These are phyloP conservation scores for Helianthus tuberosus DNA, from an alignment of 129 eudicot species.

Conservation along the genomic window DNA sequence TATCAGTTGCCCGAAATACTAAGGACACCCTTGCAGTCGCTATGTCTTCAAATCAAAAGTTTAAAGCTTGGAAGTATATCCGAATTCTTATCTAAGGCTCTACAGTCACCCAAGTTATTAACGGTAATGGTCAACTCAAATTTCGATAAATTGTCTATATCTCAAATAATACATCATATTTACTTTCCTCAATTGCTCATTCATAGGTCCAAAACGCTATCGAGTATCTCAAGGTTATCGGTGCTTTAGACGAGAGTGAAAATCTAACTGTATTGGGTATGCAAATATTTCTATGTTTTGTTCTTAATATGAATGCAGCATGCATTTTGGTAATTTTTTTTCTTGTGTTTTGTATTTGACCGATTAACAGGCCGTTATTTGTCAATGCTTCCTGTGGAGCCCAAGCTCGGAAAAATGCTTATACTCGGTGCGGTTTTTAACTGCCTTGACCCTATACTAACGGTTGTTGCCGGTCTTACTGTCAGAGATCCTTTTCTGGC, in stretches of 20 bases:
- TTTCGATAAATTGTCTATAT: conserved; percentile 2
- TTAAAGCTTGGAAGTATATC: conserved; percentile 91
- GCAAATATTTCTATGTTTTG: conserved; percentile 6
- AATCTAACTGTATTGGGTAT: conserved; percentile 84
- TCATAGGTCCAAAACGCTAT: conserved; percentile 93
- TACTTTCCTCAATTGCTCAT: not conserved
- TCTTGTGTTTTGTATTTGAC: conserved; percentile 1
- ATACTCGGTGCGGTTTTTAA: conserved; percentile 75
- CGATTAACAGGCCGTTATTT: conserved; percentile 72
- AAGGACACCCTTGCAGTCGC: conserved; percentile 95
- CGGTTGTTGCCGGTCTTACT: conserved; percentile 90
- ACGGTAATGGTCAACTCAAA: conserved; percentile 65
- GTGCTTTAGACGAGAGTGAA: conserved; percentile 88
- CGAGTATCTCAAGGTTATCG: conserved; percentile 85
- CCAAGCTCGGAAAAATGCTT: conserved; percentile 98
- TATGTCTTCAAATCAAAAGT: conserved; percentile 95
- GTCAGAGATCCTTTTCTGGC: conserved; percentile 94
- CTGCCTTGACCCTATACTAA: conserved; percentile 86
- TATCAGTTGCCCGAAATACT: conserved; percentile 94
- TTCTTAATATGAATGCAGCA: conserved; percentile 4
- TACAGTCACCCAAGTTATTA: conserved; percentile 87
- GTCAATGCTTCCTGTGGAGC: conserved; percentile 96
- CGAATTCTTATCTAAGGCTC: conserved; percentile 84
- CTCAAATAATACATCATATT: not conserved
- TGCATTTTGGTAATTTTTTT: not conserved